These are phyloP conservation scores for Xylaria sp. DNA, from an alignment of 2,329 filamentous ascomycete genomes.

Conservation along the genomic window DNA sequence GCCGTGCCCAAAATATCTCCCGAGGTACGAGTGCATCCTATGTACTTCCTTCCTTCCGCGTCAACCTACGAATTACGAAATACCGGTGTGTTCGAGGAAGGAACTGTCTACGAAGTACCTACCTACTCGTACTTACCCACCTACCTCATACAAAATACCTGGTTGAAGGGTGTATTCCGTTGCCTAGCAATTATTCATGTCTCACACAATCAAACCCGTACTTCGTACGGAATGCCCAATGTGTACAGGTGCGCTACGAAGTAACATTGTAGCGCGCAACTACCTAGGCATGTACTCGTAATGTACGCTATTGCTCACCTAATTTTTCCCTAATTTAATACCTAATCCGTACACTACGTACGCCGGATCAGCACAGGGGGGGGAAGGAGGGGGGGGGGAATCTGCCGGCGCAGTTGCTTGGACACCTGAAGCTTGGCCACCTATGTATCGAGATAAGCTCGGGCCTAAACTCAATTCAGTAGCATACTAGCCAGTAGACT, in stretches of 20 bases:
- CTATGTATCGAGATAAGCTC: background rate
- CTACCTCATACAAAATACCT: background rate
- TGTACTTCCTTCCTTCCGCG: too few relatives aligned
- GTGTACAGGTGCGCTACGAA: background rate
- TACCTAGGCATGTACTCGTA: background rate
- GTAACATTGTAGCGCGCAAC: too few relatives aligned
- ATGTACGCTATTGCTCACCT: background rate
- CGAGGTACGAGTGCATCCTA: too few relatives aligned
- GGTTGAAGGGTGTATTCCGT: too few relatives aligned
- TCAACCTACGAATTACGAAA: too few relatives aligned
- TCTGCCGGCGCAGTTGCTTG: background rate
- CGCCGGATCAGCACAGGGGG: background rate
- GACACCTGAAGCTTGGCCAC: background rate
- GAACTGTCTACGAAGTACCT: background rate
- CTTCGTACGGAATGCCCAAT: too few relatives aligned
- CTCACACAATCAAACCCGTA: too few relatives aligned
- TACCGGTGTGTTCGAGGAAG: too few relatives aligned
- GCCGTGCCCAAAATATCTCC: background rate
- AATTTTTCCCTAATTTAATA: background rate
- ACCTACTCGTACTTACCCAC: background rate
- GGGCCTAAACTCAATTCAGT: background rate
- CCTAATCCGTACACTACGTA: background rate
- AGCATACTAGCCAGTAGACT: background rate
- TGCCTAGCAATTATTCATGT: too few relatives aligned
- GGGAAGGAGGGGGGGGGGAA: background rate